These are phyloP conservation scores for Leccinum subgranulosum DNA, from an alignment of 768 basidiomycete species.

Conservation along the genomic window DNA sequence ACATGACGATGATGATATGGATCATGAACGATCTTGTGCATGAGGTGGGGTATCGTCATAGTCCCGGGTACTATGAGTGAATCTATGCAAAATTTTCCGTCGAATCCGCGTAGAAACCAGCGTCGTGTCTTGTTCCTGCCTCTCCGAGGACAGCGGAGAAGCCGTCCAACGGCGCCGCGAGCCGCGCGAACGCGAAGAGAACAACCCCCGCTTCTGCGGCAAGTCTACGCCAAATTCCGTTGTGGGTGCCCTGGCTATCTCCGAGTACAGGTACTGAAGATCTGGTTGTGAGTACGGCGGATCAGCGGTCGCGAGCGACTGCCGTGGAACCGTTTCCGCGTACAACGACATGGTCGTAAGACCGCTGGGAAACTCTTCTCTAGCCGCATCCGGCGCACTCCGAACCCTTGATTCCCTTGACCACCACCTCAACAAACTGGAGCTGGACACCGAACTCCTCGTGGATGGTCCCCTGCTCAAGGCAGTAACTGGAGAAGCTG, in stretches of 20 bases:
- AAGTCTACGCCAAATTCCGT: constrained; percentile 24
- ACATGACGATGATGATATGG: neutral
- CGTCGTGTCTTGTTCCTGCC: constrained; percentile 13
- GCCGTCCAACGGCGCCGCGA: constrained; percentile 22
- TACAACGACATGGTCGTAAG: constrained; percentile 27
- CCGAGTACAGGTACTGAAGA: constrained; percentile 23
- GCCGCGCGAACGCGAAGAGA: constrained; percentile 13
- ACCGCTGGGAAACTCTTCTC: constrained; percentile 24
- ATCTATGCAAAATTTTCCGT: constrained; percentile 36
- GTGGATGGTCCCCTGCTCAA: constrained; percentile 28
- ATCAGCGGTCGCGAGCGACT: constrained; percentile 12
- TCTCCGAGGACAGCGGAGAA: constrained; percentile 11
- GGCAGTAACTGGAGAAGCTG: constrained; percentile 37
- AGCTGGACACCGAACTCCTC: constrained; percentile 26
- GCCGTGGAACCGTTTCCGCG: constrained; percentile 8
- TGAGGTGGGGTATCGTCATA: constrained; percentile 6
- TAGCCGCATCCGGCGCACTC: constrained; percentile 48
- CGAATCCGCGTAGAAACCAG: constrained; percentile 23
- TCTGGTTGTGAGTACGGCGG: constrained; percentile 33
- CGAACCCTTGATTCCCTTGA: constrained; percentile 46
- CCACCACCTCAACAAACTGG: constrained; percentile 46
- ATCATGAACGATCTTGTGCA: constrained; percentile 9
- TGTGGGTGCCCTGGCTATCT: constrained; percentile 7
- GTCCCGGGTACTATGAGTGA: constrained; percentile 22
- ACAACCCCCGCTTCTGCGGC: constrained; percentile 9